Conservation (phyloP, 306 rosid species). For the Medicago ruthenica region DNA sequence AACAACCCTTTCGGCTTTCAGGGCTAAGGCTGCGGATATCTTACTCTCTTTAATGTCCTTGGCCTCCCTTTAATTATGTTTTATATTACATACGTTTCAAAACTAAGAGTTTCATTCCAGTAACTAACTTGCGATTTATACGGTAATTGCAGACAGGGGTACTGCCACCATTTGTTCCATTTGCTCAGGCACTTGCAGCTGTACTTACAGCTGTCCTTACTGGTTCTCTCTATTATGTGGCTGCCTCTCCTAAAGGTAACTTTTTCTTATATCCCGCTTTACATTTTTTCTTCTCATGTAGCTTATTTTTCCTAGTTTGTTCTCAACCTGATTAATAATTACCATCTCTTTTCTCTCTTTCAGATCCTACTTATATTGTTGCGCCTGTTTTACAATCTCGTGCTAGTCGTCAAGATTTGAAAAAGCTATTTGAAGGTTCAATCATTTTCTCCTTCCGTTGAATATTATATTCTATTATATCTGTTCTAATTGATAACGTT, state of each 20-base stretch:
- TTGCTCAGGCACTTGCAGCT: slow-evolving; percentile 98
- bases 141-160: slow-evolving; percentile 73
- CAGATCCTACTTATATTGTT: slow-evolving; percentile 91
- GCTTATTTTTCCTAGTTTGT: slow-evolving; percentile 1
- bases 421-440: slow-evolving; percentile 88
- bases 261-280: not conserved
- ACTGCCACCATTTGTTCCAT: slow-evolving; percentile 91
- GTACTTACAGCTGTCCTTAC: slow-evolving; percentile 89
- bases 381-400: slow-evolving; percentile 87
- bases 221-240: slow-evolving; percentile 89
- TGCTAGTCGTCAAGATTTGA: slow-evolving; percentile 76
- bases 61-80: not conserved
- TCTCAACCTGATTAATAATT: slow-evolving; percentile 24
- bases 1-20: not conserved
- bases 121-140: slow-evolving; percentile 35
- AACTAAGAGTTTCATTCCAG: slow-evolving; percentile 20
- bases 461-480: not conserved
- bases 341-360: slow-evolving; percentile 21
- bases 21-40: too few relatives aligned
- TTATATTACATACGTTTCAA: slow-evolving; percentile 2
- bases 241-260: slow-evolving; percentile 94
- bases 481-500: slow-evolving; percentile 3
- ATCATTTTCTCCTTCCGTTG: not conserved
- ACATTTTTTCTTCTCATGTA: slow-evolving; percentile 3
- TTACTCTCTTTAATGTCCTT: not conserved